These are phyloP conservation scores for Discostella pseudostelligera DNA, from an alignment of 108 stramenopile species.

Conservation along the genomic window DNA sequence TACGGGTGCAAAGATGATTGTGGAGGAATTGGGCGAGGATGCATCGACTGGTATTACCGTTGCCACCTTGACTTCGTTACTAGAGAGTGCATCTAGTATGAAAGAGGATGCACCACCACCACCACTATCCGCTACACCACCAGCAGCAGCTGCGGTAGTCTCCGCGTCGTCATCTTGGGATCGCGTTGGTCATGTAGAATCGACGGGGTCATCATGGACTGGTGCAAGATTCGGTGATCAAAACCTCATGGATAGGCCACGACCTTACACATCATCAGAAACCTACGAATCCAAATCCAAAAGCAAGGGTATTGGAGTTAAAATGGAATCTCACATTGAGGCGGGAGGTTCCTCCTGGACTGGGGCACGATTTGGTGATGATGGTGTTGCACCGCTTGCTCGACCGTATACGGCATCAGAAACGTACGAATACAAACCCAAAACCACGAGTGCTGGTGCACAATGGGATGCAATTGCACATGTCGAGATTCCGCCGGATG, in stretches of 20 bases:
- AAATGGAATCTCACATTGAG: conserved; percentile 25
- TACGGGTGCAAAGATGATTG: conserved; percentile 77
- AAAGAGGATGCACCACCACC: too few species aligned
- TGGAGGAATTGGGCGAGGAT: conserved; percentile 81
- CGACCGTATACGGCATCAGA: conserved; percentile 20
- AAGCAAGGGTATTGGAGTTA: conserved; percentile 14
- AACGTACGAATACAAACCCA: conserved; percentile 11
- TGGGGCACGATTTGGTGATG: conserved; percentile 32
- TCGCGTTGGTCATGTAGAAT: conserved; percentile 10
- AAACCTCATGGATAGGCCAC: conserved; percentile 3
- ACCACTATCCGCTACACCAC: too few species aligned
- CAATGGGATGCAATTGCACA: conserved; percentile 22
- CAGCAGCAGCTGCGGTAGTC: neutral
- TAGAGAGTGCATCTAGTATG: conserved; percentile 7
- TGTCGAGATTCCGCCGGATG: conserved; percentile 9
- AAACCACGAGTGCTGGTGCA: conserved; percentile 6
- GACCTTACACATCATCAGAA: conserved; percentile 12
- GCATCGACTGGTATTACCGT: conserved; percentile 57
- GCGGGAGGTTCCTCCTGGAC: conserved; percentile 30
- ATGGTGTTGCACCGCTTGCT: conserved; percentile 7
- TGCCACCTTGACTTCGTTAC: conserved; percentile 55
- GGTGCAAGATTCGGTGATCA: conserved; percentile 23
- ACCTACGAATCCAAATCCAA: neutral
- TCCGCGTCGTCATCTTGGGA: neutral
- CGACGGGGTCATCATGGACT: conserved; percentile 16